Conservation (phyloP, 495 filamentous ascomycete species). For the Xylaria acuta region DNA sequence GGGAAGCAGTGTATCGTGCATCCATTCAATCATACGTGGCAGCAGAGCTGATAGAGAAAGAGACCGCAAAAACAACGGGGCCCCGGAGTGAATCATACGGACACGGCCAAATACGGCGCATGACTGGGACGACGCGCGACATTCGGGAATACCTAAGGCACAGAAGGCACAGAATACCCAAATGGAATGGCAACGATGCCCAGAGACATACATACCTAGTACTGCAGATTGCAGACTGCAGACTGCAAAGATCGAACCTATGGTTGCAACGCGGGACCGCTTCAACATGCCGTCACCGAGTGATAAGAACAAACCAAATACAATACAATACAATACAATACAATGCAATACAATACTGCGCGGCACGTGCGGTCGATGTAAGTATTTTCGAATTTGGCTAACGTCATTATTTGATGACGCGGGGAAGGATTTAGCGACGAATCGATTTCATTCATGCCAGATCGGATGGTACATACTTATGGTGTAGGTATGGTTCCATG, state of each 20-base stretch:
- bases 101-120: background rate
- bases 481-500: background rate
- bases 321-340: background rate
- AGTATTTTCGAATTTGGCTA: background rate
- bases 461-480: conserved; percentile 3
- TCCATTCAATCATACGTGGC: conserved; percentile 29
- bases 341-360: no score
- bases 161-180: conserved; percentile 1
- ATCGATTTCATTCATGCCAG: conserved; percentile 18
- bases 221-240: background rate
- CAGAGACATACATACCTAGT: background rate
- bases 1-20: conserved; percentile 16
- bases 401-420: conserved; percentile 13
- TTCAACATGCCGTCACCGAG: conserved; percentile 19
- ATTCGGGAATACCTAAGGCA: conserved; percentile 15
- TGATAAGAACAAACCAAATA: background rate
- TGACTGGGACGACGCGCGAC: conserved; percentile 11
- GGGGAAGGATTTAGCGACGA: conserved; percentile 7
- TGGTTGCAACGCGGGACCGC: conserved; percentile 3
- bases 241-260: background rate
- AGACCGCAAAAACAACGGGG: conserved; percentile 8
- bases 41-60: background rate
- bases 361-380: background rate
- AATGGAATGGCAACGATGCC: background rate
- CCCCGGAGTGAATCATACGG: conserved; percentile 7